Evolutionary conservation across 169 alveolate genomes (phyloP).

Genomic region (Amoebophrya sp.): DNA sequence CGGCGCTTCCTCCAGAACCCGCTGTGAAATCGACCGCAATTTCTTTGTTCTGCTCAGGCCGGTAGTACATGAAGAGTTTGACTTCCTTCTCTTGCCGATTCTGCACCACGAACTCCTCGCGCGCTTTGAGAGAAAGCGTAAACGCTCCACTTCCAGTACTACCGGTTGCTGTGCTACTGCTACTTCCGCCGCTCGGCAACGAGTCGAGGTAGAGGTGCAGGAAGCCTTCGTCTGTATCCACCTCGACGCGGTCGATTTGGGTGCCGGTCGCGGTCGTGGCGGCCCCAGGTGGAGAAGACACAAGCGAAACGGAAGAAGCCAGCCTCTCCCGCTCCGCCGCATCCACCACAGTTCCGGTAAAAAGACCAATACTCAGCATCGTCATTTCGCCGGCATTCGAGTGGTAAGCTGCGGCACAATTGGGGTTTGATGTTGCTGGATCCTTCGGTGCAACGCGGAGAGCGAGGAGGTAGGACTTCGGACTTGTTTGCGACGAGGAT

Average conservation of each 20-base stretch:
- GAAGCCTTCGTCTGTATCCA: neutral
- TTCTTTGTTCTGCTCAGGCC: neutral
- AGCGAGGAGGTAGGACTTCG: neutral
- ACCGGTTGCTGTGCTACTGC: neutral
- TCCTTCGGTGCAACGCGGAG: neutral
- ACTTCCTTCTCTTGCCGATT: neutral
- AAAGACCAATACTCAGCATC: neutral
- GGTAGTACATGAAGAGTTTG: neutral
- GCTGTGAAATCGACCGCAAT: too few relatives aligned
- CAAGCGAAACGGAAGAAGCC: neutral
- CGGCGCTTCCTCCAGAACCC: too few relatives aligned
- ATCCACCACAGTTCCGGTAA: neutral
- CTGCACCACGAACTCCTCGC: conserved; percentile 17
- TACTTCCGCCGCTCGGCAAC: neutral
- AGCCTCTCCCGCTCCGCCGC: neutral
- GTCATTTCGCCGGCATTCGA: neutral
- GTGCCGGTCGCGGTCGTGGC: too few relatives aligned
- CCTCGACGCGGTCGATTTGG: neutral
- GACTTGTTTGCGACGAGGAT: neutral
- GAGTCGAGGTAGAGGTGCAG: neutral
- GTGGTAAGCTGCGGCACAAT: neutral
- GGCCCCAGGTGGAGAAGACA: neutral
- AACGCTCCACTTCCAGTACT: neutral
- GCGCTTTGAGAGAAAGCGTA: neutral
- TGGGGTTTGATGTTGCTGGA: neutral